Evolutionary conservation across 2,329 filamentous ascomycete species (phyloP).

Genomic region (Nothophaeocryptopus gaeumannii): DNA sequence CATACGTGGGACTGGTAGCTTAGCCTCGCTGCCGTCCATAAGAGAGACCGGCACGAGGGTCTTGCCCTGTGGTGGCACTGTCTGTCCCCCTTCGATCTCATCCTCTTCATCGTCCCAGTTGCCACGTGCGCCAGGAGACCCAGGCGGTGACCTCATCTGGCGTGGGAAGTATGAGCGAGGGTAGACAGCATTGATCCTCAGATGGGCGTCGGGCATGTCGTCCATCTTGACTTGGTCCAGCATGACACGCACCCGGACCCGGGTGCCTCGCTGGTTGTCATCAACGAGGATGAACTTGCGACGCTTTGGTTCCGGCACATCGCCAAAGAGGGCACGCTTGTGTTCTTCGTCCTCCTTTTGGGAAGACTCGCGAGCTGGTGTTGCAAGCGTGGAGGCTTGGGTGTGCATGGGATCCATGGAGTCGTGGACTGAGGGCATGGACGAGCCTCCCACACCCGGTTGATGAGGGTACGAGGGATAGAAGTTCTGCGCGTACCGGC

Average conservation of each 20-base stretch:
- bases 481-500: slow-evolving; percentile 73
- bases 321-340: slow-evolving; percentile 75
- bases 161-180: slow-evolving; percentile 88
- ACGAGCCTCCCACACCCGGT: slow-evolving; percentile 54
- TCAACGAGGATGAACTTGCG: slow-evolving; percentile 97
- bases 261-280: slow-evolving; percentile 74
- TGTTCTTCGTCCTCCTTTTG: slow-evolving; percentile 53
- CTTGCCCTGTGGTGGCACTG: slow-evolving; percentile 38
- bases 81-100: slow-evolving; percentile 45
- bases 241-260: slow-evolving; percentile 84
- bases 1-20: slow-evolving; percentile 73
- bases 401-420: slow-evolving; percentile 48
- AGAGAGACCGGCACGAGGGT: slow-evolving; percentile 50
- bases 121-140: slow-evolving; percentile 68
- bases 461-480: slow-evolving; percentile 65
- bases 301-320: slow-evolving; percentile 83
- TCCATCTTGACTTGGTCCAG: slow-evolving; percentile 92
- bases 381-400: slow-evolving; percentile 33
- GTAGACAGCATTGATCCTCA: slow-evolving; percentile 83
- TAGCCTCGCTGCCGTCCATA: slow-evolving; percentile 67
- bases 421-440: slow-evolving; percentile 65
- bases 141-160: slow-evolving; percentile 85
- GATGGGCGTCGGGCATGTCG: slow-evolving; percentile 94
- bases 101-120: slow-evolving; percentile 71
- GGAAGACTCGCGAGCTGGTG: slow-evolving; percentile 39